A percentile compares a stretch with the other conserved stretches of the same genome.
phyloP scores from a whole-genome alignment of 2,329 filamentous ascomycete species.

The Calonectria fujianensis region DNA sequence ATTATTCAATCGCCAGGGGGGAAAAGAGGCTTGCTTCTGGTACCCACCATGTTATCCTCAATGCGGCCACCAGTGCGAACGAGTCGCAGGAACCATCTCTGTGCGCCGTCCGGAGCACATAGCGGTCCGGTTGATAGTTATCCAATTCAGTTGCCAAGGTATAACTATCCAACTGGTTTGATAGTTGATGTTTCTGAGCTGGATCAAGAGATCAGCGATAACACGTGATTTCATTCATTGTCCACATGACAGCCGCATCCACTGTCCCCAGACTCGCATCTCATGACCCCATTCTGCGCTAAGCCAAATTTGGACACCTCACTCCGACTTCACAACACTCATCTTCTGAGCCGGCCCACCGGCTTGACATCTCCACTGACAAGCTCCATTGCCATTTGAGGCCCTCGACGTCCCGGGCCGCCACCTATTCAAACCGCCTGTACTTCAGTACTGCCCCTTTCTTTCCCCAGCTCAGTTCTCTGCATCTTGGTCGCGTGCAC shows the following conservation, averaged over 20 bases:
- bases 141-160: background rate
- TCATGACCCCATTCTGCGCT: slow-evolving; percentile 38
- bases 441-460: background rate
- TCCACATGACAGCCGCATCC: slow-evolving; percentile 16
- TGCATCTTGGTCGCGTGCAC: slow-evolving; percentile 21
- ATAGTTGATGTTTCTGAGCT: background rate
- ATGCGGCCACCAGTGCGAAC: slow-evolving; percentile 38
- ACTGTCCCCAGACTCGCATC: slow-evolving; percentile 1
- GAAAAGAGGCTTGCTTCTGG: background rate
- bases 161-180: background rate
- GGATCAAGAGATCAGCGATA: background rate
- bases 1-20: slow-evolving; percentile 12
- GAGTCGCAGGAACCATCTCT: slow-evolving; percentile 26
- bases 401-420: background rate
- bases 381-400: slow-evolving; percentile 16
- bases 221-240: background rate
- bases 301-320: slow-evolving; percentile 30
- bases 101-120: background rate
- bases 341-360: slow-evolving; percentile 21
- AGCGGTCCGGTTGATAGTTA: background rate
- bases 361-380: slow-evolving; percentile 20
- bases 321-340: slow-evolving; percentile 31
- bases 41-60: slow-evolving; percentile 26
- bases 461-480: background rate
- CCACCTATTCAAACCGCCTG: background rate